Evolutionary conservation across 108 stramenopile genomes (phyloP).

Genomic region (Cyclotella cryptica): DNA sequence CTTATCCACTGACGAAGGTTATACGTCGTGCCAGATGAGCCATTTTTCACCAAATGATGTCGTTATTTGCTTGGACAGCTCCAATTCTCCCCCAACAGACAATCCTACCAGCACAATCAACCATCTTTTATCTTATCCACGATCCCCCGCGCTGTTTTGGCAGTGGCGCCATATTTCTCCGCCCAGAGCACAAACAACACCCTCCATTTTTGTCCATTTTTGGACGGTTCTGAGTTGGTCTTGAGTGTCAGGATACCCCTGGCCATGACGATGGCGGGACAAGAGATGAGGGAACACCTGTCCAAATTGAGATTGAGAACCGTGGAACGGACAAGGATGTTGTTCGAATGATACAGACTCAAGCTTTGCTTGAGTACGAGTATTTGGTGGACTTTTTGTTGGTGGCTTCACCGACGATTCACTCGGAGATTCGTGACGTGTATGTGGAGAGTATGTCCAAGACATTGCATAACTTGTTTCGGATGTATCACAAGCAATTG

Average conservation of each 20-base stretch:
- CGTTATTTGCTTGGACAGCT: too few species aligned
- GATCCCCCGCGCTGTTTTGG: too few species aligned
- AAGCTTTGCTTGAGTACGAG: slow-evolving; percentile 90
- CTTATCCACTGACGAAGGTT: too few species aligned
- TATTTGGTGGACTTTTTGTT: slow-evolving; percentile 90
- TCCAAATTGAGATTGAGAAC: slow-evolving; percentile 88
- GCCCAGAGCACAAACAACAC: too few species aligned
- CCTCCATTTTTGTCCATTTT: too few species aligned
- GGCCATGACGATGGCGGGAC: slow-evolving; percentile 84
- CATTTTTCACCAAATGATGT: too few species aligned
- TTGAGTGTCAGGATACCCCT: slow-evolving; percentile 72
- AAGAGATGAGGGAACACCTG: slow-evolving; percentile 91
- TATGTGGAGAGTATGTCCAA: slow-evolving; percentile 97
- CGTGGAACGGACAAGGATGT: slow-evolving; percentile 85
- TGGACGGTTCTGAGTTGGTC: slow-evolving; percentile 63
- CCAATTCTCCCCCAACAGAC: too few species aligned
- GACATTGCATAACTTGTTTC: slow-evolving; percentile 91
- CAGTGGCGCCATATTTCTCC: too few species aligned
- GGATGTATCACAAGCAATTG: slow-evolving; percentile 96
- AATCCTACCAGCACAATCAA: too few species aligned
- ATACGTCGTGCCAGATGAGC: too few species aligned
- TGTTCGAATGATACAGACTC: slow-evolving; percentile 96
- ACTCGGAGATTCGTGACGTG: slow-evolving; percentile 87
- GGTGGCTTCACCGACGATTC: slow-evolving; percentile 88
- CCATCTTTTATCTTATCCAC: too few species aligned